Evolutionary conservation across 1,139 yeast species (phyloP).

Genomic region (Pichia sp.): DNA sequence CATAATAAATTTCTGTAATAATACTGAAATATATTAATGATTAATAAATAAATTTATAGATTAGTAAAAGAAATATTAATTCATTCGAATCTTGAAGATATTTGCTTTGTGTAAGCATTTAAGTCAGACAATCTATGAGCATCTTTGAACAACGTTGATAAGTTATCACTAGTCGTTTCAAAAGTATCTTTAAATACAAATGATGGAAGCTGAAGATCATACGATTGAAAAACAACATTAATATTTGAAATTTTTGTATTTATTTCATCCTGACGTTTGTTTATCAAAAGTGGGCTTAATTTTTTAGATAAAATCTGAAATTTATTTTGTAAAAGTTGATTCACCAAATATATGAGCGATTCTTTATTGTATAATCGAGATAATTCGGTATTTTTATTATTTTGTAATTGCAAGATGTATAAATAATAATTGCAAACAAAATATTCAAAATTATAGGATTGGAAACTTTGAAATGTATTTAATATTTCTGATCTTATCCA

Average conservation of each 20-base stretch:
- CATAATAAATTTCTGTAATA: too few species aligned
- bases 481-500: conserved; percentile 3
- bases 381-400: neutral
- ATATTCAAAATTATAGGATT: conserved; percentile 4
- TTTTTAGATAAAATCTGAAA: neutral
- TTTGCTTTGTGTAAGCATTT: neutral
- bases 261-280: neutral
- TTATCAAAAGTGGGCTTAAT: neutral
- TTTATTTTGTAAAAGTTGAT: conserved; percentile 3
- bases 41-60: neutral
- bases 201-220: conserved; percentile 5
- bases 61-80: neutral
- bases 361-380: neutral
- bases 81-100: neutral
- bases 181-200: neutral
- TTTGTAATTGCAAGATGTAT: neutral
- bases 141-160: neutral
- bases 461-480: conserved; percentile 6
- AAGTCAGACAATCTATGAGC: neutral
- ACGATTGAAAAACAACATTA: conserved; percentile 1
- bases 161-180: neutral
- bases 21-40: too few species aligned
- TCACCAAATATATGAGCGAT: neutral
- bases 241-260: conserved; percentile 7
- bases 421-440: conserved; percentile 5